Evolutionary conservation across 1,284 basidiomycete species (phyloP).

Genomic region (Cryptococcus amylolentus): DNA sequence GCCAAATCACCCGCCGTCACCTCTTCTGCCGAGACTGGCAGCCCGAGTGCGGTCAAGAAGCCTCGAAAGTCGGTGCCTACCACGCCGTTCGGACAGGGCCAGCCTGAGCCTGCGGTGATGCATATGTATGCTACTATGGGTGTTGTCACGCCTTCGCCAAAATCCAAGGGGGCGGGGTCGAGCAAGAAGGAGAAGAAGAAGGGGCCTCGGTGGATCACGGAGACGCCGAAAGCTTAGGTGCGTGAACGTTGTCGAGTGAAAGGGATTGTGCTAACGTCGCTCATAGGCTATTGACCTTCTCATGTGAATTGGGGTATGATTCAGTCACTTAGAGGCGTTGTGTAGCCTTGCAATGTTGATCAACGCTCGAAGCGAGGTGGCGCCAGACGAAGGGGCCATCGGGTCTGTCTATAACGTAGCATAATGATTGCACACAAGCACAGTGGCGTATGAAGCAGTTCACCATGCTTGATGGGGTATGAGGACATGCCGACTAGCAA

Average conservation of each 20-base stretch:
- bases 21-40: not conserved
- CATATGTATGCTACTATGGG: constrained; percentile 1
- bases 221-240: constrained; percentile 10
- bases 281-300: too few relatives aligned
- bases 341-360: too few relatives aligned
- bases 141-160: not conserved
- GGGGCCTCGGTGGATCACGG: constrained; percentile 15
- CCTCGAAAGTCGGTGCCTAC: not conserved
- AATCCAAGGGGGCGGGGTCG: not conserved
- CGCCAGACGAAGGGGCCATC: too few relatives aligned
- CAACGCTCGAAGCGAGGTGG: too few relatives aligned
- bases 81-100: not conserved
- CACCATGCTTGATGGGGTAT: too few relatives aligned
- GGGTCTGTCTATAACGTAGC: too few relatives aligned
- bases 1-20: not conserved
- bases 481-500: too few relatives aligned
- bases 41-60: not conserved
- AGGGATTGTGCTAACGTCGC: too few relatives aligned
- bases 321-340: too few relatives aligned
- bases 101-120: not conserved
- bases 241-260: not conserved
- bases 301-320: too few relatives aligned
- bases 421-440: too few relatives aligned
- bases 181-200: constrained; percentile 8
- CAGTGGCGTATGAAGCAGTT: too few relatives aligned